These are phyloP conservation scores for Haplosporangium gracile DNA, from an alignment of 192 early-diverging fungal genomes.

Conservation along the genomic window DNA sequence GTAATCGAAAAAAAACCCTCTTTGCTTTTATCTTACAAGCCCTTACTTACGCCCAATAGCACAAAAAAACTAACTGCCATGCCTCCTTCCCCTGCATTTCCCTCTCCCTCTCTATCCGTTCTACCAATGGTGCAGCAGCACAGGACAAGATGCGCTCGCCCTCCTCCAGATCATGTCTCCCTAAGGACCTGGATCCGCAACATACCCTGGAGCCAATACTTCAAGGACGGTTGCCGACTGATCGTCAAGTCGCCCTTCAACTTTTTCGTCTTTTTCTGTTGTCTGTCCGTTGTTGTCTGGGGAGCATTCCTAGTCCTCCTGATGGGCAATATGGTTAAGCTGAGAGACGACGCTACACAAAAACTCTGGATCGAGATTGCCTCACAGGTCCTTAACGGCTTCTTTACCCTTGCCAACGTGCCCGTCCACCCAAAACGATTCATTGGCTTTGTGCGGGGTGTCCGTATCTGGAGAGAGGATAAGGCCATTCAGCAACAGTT, in stretches of 20 bases:
- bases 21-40: background rate
- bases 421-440: conserved; percentile 53
- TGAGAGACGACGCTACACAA: conserved; percentile 32
- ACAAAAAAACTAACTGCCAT: background rate
- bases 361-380: conserved; percentile 58
- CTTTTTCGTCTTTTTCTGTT: conserved; percentile 53
- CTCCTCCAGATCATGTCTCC: conserved; percentile 24
- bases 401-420: conserved; percentile 54
- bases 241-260: conserved; percentile 52
- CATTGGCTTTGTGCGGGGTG: conserved; percentile 37
- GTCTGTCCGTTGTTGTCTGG: conserved; percentile 53
- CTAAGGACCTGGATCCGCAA: conserved; percentile 37
- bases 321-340: conserved; percentile 45
- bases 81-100: background rate
- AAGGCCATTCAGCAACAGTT: conserved; percentile 20
- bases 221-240: conserved; percentile 43
- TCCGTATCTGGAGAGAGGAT: conserved; percentile 28
- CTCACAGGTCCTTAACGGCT: conserved; percentile 56
- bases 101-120: background rate
- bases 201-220: conserved; percentile 47
- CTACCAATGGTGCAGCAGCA: conserved; percentile 1
- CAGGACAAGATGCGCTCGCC: background rate
- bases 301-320: conserved; percentile 54
- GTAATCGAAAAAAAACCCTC: background rate
- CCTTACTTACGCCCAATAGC: background rate